Evolutionary conservation across 176 grass and related monocot species (phyloP), one percentile per base, ranked within the genome.

Genomic region (Otatea glauca): DNA sequence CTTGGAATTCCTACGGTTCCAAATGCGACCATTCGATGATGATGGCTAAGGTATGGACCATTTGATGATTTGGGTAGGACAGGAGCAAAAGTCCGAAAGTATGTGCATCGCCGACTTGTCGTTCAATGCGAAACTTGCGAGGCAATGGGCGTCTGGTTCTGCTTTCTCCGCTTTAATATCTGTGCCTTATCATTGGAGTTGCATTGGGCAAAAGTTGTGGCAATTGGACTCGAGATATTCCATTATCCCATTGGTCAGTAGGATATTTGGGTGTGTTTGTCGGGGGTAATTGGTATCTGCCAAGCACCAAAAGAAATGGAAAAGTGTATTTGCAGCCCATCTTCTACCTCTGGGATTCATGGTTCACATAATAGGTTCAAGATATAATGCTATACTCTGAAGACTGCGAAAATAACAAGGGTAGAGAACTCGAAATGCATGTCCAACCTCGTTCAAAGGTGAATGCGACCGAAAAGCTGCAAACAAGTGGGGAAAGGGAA

Each of bases 121-220:
- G 2, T 11, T 47, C 65, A 68, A 13, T 63, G 60, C 60, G 13
- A 4, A 63, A 13, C 21, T 35, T 67, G 29, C 8, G 12, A 67
- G 27, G 2, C 6, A 37, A 67, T 18, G 64, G 29, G 11, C 17
- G 18, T 23, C 72, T 18, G 15, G 0, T 39, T 18, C 42, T 76
- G 60, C 34, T 79, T 65, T 43, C 42, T 79, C 43, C 41, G 39
- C 68, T 74, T 84, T 65, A 65, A 84, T 54, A 75, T 75, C 4
- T 14, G 32, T 75, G 81, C 59, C 43, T 18, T 27, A 51, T 65
- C 27, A 27, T 75, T 48, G 25, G 32, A 67, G 63, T 3, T 68
- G 63, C 51, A 27, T 11, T 18, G 45, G 3, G 5, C 32, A 42
- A 69, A 81, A 69, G 65, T 15, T 10, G 20, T 53, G 27, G 58